phyloP scores from a whole-genome alignment of 352 stramenopile species.

The Aphanomyces invadans region DNA sequence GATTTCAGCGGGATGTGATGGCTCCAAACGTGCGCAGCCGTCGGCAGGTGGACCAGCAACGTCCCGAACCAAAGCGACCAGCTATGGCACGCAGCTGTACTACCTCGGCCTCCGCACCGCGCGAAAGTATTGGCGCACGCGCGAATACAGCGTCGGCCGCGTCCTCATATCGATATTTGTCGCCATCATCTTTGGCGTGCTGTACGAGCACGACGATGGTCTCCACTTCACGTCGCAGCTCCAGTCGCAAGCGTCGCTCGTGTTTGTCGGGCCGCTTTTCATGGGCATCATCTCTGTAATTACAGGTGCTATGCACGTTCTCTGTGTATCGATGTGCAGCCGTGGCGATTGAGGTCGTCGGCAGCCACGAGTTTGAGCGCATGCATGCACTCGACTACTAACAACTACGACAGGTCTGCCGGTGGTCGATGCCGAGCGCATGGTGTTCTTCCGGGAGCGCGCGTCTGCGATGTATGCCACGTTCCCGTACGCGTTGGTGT shows the following conservation, averaged over 20 bases:
- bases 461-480: constrained; percentile 74
- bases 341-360: too few relatives aligned
- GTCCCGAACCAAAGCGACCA: not conserved
- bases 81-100: constrained; percentile 17
- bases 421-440: constrained; percentile 69
- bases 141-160: constrained; percentile 28
- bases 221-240: constrained; percentile 38
- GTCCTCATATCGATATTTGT: constrained; percentile 32
- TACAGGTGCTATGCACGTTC: constrained; percentile 35
- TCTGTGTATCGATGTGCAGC: too few relatives aligned
- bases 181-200: constrained; percentile 37
- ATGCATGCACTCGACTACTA: too few relatives aligned
- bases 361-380: too few relatives aligned
- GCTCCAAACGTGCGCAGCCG: not conserved
- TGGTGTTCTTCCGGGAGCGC: constrained; percentile 85
- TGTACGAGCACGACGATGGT: constrained; percentile 30
- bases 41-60: not conserved
- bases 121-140: constrained; percentile 30
- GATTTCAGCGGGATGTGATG: not conserved
- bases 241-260: constrained; percentile 58
- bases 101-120: constrained; percentile 14
- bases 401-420: constrained; percentile 35
- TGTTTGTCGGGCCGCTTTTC: constrained; percentile 83
- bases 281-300: constrained; percentile 65
- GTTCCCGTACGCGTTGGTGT: constrained; percentile 55